Evolutionary conservation across 768 basidiomycete species (phyloP), one percentile per base, ranked within the genome.

Genomic region (Hygrophorus pudorinus): DNA sequence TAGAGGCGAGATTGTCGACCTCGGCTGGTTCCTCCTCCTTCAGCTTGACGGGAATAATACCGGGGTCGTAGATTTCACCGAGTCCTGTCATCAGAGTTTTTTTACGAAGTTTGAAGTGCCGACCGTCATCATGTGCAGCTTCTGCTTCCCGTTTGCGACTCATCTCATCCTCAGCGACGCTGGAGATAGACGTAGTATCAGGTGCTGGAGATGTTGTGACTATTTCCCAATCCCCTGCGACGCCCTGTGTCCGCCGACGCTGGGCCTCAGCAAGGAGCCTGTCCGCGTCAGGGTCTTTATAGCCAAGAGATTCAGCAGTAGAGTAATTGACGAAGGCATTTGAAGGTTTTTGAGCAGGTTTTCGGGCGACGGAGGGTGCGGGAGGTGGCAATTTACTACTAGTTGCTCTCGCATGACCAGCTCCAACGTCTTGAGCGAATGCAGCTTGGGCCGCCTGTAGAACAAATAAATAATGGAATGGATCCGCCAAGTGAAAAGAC

Each of bases 291-390:
- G 82, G 83, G 55, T 94, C 92, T 8, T 54, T 67, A 54, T 76
- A 82, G 1, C 93, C 93, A 1, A 98, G 71, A 1, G 81, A 85
- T 38, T 76, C 81, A 0, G 94, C 83, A 0, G 90, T 91, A 9
- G 88, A 79, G 61, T 98, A 99, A 59, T 94, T 85, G 1, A 83
- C 72, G 48, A 76, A 80, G n/a, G 73, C 76, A 53, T 81, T 78
- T 1, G 78, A 68, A 9, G 79, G 71, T 56, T 76, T 81, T 4
- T 58, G 55, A 13, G 67, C 46, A 8, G 68, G 66, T 58, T 64
- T 80, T 42, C 53, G 63, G 44, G 55, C 64, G n/a, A 56, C 58
- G 18, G 53, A 58, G 41, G 55, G 67, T 33, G 56, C 59, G 14
- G 57, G 64, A 20, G 71, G 53, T 14, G 62, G 48, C 2, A 56